Evolutionary conservation across 768 basidiomycete species (phyloP).

Genomic region (Scleroderma bovista): DNA sequence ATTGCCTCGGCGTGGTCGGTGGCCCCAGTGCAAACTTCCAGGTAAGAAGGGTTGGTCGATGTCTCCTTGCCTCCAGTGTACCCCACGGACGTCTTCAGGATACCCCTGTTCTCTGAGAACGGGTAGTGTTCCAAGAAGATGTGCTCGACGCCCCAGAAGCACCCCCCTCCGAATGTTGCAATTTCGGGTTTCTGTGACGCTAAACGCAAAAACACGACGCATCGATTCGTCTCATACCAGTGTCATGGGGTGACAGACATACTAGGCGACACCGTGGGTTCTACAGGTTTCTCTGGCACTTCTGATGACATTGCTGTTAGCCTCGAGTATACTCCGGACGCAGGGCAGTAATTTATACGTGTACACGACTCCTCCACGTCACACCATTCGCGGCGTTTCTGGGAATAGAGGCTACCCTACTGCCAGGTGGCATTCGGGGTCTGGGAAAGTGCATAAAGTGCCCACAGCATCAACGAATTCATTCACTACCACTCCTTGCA

Average conservation of each 20-base stretch:
- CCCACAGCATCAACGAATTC: no score
- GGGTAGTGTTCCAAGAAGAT: slow-evolving; percentile 80
- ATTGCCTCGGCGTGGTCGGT: slow-evolving; percentile 91
- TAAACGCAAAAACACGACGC: slow-evolving; percentile 17
- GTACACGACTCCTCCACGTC: no score
- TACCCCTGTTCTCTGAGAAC: slow-evolving; percentile 64
- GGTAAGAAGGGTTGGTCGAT: slow-evolving; percentile 55
- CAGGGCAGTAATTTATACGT: no score
- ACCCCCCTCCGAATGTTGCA: slow-evolving; percentile 51
- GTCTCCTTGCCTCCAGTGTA: slow-evolving; percentile 66
- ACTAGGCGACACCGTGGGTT: slow-evolving; percentile 36
- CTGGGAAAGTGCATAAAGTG: no score
- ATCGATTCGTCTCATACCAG: background rate
- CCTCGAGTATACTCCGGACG: no score
- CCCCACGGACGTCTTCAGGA: slow-evolving; percentile 69
- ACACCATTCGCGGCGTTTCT: no score
- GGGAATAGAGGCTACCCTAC: no score
- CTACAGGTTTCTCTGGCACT: slow-evolving; percentile 13
- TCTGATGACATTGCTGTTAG: no score
- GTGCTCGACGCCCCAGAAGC: slow-evolving; percentile 86
- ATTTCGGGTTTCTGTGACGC: slow-evolving; percentile 41
- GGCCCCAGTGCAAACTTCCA: slow-evolving; percentile 68
- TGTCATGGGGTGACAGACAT: slow-evolving; percentile 9
- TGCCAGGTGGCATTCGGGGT: no score
- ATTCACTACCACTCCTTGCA: no score